Conservation (phyloP, 2,329 filamentous ascomycete genomes). For the Calcarisporium arbuscula region DNA sequence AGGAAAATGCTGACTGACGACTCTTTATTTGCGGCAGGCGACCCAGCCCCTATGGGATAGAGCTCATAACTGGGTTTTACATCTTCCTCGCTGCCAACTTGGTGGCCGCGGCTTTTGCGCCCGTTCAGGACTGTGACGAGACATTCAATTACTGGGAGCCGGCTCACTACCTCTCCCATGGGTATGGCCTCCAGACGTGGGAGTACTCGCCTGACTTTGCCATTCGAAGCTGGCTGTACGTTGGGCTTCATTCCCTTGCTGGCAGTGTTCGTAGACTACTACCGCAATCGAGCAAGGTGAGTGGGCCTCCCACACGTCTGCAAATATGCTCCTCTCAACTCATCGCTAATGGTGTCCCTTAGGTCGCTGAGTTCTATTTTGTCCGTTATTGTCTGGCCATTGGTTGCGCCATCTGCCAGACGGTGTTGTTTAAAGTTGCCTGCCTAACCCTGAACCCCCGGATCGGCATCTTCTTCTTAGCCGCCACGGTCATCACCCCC, state of each 20-base stretch:
- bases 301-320: background rate
- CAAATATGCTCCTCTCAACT: too few relatives aligned
- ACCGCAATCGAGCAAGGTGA: slow-evolving; percentile 54
- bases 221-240: slow-evolving; percentile 92
- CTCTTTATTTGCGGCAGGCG: slow-evolving; percentile 23
- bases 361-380: slow-evolving; percentile 77
- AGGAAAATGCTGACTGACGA: slow-evolving; percentile 5
- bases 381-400: slow-evolving; percentile 71
- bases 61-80: slow-evolving; percentile 73
- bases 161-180: slow-evolving; percentile 86
- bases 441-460: slow-evolving; percentile 71
- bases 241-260: slow-evolving; percentile 68
- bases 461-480: slow-evolving; percentile 77
- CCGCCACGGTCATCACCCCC: slow-evolving; percentile 70
- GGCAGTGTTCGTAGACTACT: slow-evolving; percentile 61
- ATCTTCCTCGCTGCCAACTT: slow-evolving; percentile 69
- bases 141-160: slow-evolving; percentile 99
- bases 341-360: background rate
- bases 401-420: slow-evolving; percentile 74
- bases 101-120: slow-evolving; percentile 72
- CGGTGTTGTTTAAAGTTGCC: slow-evolving; percentile 71
- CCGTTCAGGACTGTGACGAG: slow-evolving; percentile 97
- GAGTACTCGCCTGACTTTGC: slow-evolving; percentile 95
- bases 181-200: slow-evolving; percentile 94
- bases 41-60: slow-evolving; percentile 55